Percentiles rank a stretch among this genome's conserved stretches.
These are phyloP conservation scores for Prosopis cineraria DNA, from an alignment of 306 rosid species.

Conservation along the genomic window DNA sequence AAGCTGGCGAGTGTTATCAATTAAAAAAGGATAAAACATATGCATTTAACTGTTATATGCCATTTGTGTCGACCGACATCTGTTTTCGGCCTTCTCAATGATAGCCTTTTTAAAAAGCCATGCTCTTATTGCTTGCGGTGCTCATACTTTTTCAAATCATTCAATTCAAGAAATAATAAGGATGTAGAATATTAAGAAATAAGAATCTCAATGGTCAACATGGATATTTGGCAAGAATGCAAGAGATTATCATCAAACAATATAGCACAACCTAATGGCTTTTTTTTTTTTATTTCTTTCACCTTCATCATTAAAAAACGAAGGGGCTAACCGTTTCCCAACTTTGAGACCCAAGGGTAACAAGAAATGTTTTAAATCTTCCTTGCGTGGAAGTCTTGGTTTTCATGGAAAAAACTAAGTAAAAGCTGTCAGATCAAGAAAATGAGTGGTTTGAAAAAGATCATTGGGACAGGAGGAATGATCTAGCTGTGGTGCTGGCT, in stretches of 20 bases:
- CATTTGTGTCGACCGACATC: background rate
- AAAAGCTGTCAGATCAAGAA: conserved; percentile 14
- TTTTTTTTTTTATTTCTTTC: background rate
- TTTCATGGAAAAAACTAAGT: conserved; percentile 4
- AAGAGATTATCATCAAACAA: conserved; percentile 30
- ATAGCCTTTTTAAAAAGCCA: conserved; percentile 7
- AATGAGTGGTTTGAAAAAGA: conserved; percentile 5
- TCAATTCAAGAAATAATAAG: conserved; percentile 25
- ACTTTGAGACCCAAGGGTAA: background rate
- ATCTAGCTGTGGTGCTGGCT: conserved; percentile 3
- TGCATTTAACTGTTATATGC: background rate
- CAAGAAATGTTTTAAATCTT: background rate
- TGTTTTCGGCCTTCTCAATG: background rate
- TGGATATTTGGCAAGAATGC: background rate
- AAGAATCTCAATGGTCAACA: background rate
- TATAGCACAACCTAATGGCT: background rate
- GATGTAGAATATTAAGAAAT: background rate
- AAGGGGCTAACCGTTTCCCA: background rate
- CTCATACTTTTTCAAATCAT: background rate
- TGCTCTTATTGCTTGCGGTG: background rate
- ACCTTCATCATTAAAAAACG: background rate
- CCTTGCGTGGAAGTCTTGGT: conserved; percentile 18
- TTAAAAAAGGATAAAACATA: background rate
- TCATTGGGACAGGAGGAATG: conserved; percentile 4
- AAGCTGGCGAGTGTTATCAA: too few species aligned